These are phyloP conservation scores for Pythium vanterpoolii DNA, from an alignment of 352 stramenopile genomes.

Conservation along the genomic window DNA sequence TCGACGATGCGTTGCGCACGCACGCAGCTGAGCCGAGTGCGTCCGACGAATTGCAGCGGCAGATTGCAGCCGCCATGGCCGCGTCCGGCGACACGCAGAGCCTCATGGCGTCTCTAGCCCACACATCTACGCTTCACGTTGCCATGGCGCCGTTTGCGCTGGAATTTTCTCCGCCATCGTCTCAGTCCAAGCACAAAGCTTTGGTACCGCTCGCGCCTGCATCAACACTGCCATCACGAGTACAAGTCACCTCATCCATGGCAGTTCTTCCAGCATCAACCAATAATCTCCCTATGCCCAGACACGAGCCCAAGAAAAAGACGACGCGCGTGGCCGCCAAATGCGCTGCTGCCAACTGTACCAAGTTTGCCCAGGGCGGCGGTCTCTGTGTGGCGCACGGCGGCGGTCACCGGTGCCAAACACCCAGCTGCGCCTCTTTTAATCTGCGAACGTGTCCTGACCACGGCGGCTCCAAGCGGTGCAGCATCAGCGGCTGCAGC, in stretches of 20 bases:
- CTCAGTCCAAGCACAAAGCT: not conserved
- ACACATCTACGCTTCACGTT: not conserved
- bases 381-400: slow-evolving; percentile 65
- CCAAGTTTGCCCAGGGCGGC: slow-evolving; percentile 61
- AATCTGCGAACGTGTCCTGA: slow-evolving; percentile 72
- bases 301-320: not conserved
- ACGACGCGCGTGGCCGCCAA: slow-evolving; percentile 3
- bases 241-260: not conserved
- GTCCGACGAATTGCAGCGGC: slow-evolving; percentile 1
- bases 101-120: slow-evolving; percentile 13
- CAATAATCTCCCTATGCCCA: too few species aligned
- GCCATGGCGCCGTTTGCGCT: not conserved
- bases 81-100: slow-evolving; percentile 3
- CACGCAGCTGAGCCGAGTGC: slow-evolving; percentile 6
- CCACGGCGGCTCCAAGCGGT: slow-evolving; percentile 71
- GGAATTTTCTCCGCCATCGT: not conserved
- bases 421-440: slow-evolving; percentile 64
- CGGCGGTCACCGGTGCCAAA: slow-evolving; percentile 68
- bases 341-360: slow-evolving; percentile 48
- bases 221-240: not conserved
- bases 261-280: not conserved
- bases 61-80: slow-evolving; percentile 12
- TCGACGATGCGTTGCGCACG: slow-evolving; percentile 23
- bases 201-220: slow-evolving; percentile 8
- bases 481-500: slow-evolving; percentile 43